Conservation (phyloP, 805 yeast species). For the Candida oleophila region DNA sequence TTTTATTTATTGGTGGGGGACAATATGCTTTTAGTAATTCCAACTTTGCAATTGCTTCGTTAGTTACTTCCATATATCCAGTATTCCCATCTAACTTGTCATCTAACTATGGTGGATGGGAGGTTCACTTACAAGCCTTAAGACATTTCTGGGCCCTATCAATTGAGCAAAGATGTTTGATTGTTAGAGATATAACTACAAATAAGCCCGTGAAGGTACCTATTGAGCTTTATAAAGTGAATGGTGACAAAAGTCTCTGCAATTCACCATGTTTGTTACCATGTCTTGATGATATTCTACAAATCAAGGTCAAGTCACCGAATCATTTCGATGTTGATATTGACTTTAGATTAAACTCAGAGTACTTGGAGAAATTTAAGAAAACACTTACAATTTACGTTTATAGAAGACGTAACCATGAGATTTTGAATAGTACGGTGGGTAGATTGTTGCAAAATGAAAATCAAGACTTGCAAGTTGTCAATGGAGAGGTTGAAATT, state of each 20-base stretch:
- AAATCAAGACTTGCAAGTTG: conserved; percentile 26
- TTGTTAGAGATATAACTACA: conserved; percentile 67
- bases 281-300: conserved; percentile 46
- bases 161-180: conserved; percentile 77
- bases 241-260: conserved; percentile 31
- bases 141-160: conserved; percentile 90
- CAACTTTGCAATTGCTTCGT: conserved; percentile 62
- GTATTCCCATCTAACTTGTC: conserved; percentile 50
- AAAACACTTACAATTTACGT: conserved; percentile 50
- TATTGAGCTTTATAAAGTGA: conserved; percentile 36
- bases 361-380: conserved; percentile 44
- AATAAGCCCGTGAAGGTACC: conserved; percentile 52
- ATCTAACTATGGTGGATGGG: conserved; percentile 39
- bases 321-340: conserved; percentile 56
- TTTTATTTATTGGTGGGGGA: conserved; percentile 88
- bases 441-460: conserved; percentile 34
- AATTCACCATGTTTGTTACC: conserved; percentile 73
- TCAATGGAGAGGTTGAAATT: conserved; percentile 23
- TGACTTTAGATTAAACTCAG: conserved; percentile 39
- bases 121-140: conserved; percentile 76
- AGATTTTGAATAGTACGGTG: conserved; percentile 33
- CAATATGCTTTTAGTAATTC: conserved; percentile 75
- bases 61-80: conserved; percentile 79
- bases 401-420: conserved; percentile 44
- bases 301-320: conserved; percentile 45